Evolutionary conservation across 2,329 filamentous ascomycete species (phyloP).

Genomic region (Neocucurbitaria cava): DNA sequence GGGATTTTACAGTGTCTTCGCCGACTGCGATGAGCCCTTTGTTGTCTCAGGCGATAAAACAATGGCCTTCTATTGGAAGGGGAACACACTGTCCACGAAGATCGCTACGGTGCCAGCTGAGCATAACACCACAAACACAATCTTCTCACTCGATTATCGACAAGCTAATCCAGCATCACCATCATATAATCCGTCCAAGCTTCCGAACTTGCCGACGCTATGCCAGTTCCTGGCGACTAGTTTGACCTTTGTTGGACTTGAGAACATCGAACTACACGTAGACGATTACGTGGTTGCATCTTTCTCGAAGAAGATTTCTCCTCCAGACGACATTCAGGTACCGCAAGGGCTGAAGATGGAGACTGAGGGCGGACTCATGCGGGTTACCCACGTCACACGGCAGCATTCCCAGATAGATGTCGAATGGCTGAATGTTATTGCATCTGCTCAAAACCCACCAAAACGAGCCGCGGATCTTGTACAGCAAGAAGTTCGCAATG

Average conservation of each 20-base stretch:
- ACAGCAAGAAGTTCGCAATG: conserved; percentile 45
- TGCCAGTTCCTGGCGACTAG: conserved; percentile 94
- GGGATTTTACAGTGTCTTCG: conserved; percentile 98
- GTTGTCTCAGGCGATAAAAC: conserved; percentile 90
- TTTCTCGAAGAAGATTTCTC: conserved; percentile 84
- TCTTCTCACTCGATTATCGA: conserved; percentile 94
- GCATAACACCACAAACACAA: conserved; percentile 74
- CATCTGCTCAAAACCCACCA: conserved; percentile 73
- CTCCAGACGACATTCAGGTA: conserved; percentile 73
- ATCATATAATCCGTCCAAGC: conserved; percentile 65
- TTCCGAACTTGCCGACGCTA: conserved; percentile 85
- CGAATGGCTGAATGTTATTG: conserved; percentile 83
- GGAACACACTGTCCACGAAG: conserved; percentile 94
- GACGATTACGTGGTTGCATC: conserved; percentile 84
- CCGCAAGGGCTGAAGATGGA: conserved; percentile 80
- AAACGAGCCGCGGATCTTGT: conserved; percentile 43
- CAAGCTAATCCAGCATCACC: conserved; percentile 67
- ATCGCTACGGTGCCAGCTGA: conserved; percentile 75
- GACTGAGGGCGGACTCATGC: conserved; percentile 90
- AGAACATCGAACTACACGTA: conserved; percentile 87
- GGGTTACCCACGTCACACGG: conserved; percentile 77
- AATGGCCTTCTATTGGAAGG: conserved; percentile 99
- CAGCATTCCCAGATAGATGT: conserved; percentile 94
- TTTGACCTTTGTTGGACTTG: conserved; percentile 90
- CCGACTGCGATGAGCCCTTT: conserved; percentile 97